phyloP scores from a whole-genome alignment of 345 rosid species.

The Gynandropsis gynandra region DNA sequence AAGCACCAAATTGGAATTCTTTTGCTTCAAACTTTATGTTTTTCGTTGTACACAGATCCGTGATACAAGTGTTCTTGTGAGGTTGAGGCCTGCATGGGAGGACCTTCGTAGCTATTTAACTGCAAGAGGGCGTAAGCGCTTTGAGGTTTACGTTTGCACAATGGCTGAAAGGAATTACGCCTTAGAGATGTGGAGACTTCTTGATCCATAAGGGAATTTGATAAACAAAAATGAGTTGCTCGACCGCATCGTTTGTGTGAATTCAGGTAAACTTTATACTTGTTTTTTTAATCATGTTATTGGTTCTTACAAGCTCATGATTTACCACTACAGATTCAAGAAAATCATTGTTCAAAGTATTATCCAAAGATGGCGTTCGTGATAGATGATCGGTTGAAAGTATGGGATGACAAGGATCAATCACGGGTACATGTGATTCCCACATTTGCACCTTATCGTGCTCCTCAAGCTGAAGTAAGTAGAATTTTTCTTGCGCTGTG shows the following conservation, averaged over 20 bases:
- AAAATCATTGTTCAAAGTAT: constrained; percentile 86
- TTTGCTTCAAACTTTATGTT: constrained; percentile 1
- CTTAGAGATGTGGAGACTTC: constrained; percentile 99
- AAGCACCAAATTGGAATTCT: constrained; percentile 5
- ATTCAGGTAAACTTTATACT: constrained; percentile 48
- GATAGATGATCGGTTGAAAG: constrained; percentile 93
- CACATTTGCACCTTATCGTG: constrained; percentile 93
- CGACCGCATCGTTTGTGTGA: constrained; percentile 89
- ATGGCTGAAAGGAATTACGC: constrained; percentile 99
- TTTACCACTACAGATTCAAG: constrained; percentile 45
- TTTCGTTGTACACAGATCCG: constrained; percentile 48
- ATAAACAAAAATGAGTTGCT: constrained; percentile 64
- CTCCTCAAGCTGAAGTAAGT: constrained; percentile 97
- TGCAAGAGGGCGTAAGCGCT: constrained; percentile 95
- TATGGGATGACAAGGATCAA: constrained; percentile 99
- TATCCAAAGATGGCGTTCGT: constrained; percentile 98
- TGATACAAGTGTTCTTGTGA: constrained; percentile 98
- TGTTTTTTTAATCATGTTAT: constrained; percentile 13
- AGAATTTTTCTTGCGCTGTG: constrained; percentile 18
- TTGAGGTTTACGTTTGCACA: constrained; percentile 99
- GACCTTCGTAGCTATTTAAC: constrained; percentile 86
- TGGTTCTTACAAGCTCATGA: constrained; percentile 15
- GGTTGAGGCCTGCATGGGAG: constrained; percentile 99
- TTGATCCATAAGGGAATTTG: constrained; percentile 93
- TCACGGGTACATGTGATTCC: constrained; percentile 97